These are phyloP conservation scores for Primulina tabacum DNA, from an alignment of 257 asterid species.

Conservation along the genomic window DNA sequence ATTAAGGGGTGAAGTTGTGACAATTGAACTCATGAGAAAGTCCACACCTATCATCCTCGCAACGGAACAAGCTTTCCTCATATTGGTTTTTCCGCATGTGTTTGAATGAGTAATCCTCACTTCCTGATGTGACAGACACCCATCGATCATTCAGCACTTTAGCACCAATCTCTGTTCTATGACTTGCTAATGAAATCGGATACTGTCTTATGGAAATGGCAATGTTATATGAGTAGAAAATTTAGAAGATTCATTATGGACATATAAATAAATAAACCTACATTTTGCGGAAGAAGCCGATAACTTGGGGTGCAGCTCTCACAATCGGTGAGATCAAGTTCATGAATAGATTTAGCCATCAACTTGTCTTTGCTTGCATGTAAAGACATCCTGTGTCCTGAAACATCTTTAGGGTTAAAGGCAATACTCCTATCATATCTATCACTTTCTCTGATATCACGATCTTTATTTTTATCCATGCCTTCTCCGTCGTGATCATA, in stretches of 20 bases:
- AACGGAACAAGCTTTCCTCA: slow-evolving; percentile 92
- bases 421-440: slow-evolving; percentile 51
- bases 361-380: slow-evolving; percentile 72
- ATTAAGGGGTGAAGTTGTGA: slow-evolving; percentile 19
- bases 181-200: slow-evolving; percentile 76
- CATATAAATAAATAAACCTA: slow-evolving; percentile 33
- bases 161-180: slow-evolving; percentile 61
- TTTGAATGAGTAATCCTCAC: slow-evolving; percentile 96
- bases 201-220: slow-evolving; percentile 48
- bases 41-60: slow-evolving; percentile 92
- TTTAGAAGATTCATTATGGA: slow-evolving; percentile 20
- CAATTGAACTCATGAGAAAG: slow-evolving; percentile 20
- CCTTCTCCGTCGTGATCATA: slow-evolving; percentile 52
- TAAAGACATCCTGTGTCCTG: slow-evolving; percentile 55
- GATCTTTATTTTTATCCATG: slow-evolving; percentile 44
- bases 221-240: slow-evolving; percentile 33
- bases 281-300: slow-evolving; percentile 88
- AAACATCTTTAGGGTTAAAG: slow-evolving; percentile 44
- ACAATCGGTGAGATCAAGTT: slow-evolving; percentile 88
- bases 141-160: slow-evolving; percentile 85
- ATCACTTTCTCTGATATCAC: slow-evolving; percentile 56
- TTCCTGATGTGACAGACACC: slow-evolving; percentile 99
- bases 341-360: slow-evolving; percentile 76
- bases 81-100: slow-evolving; percentile 97
- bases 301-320: slow-evolving; percentile 92